A percentile compares a stretch with the other conserved stretches of the same genome.
These are phyloP conservation scores for Tolypocladium cylindrosporum DNA, from an alignment of 2,329 filamentous ascomycete genomes.

Conservation along the genomic window DNA sequence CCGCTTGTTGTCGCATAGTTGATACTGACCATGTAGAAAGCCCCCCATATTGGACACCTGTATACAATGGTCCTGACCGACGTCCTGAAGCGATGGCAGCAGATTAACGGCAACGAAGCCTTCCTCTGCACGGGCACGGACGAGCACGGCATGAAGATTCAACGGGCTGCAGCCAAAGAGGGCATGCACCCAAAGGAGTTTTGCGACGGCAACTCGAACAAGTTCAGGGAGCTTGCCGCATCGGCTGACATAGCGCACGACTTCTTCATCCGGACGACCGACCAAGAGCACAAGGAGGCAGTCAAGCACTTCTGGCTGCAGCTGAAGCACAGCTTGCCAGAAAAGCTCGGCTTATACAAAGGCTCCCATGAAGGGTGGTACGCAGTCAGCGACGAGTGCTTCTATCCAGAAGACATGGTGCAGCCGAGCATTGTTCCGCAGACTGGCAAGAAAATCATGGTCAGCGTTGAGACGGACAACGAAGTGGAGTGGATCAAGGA, in stretches of 20 bases:
- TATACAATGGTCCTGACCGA: constrained; percentile 90
- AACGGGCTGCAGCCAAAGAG: constrained; percentile 68
- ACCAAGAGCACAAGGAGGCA: constrained; percentile 67
- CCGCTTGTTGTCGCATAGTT: background rate
- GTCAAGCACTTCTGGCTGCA: constrained; percentile 86
- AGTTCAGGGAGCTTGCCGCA: constrained; percentile 66
- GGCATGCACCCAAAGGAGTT: constrained; percentile 70
- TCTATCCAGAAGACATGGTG: constrained; percentile 72
- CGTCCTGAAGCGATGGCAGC: constrained; percentile 84
- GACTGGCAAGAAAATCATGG: constrained; percentile 76
- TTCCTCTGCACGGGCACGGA: constrained; percentile 86
- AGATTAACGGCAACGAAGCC: constrained; percentile 60
- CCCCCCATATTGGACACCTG: constrained; percentile 88
- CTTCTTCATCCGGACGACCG: constrained; percentile 88
- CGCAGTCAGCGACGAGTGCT: constrained; percentile 91
- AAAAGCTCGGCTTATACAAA: constrained; percentile 71
- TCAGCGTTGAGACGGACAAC: constrained; percentile 77
- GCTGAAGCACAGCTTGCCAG: constrained; percentile 42
- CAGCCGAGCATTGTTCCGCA: constrained; percentile 65
- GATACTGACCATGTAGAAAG: constrained; percentile 28
- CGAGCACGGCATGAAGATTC: constrained; percentile 96
- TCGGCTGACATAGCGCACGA: constrained; percentile 65
- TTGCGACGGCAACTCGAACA: constrained; percentile 73
- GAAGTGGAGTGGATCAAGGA: constrained; percentile 94
- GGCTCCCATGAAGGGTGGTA: constrained; percentile 92